A percentile compares a stretch with the other conserved stretches of the same genome.
phyloP scores from a whole-genome alignment of 2,329 filamentous ascomycete species.

The Epichloe brachyelytri region DNA sequence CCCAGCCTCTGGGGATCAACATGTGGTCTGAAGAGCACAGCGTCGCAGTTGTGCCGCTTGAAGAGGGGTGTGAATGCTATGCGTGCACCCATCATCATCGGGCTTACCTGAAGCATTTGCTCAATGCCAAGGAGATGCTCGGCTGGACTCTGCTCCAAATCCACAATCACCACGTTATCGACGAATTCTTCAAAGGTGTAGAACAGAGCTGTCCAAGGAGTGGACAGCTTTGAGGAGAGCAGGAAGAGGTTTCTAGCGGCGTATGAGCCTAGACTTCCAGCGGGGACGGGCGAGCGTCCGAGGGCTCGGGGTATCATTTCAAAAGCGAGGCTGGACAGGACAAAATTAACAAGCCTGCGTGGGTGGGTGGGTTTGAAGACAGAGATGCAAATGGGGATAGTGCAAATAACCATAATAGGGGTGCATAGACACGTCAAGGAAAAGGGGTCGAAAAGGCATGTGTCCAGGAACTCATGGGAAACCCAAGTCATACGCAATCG shows the following conservation, averaged over 20 bases:
- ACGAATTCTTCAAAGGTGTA: conserved; percentile 59
- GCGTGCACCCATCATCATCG: conserved; percentile 72
- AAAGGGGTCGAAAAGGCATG: too few relatives aligned
- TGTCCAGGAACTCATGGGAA: too few relatives aligned
- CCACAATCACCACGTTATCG: conserved; percentile 70
- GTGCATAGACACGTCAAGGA: not conserved
- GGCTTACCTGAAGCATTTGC: conserved; percentile 77
- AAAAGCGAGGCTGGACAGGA: conserved; percentile 54
- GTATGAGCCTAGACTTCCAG: conserved; percentile 62
- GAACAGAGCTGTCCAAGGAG: conserved; percentile 46
- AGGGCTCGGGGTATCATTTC: conserved; percentile 68
- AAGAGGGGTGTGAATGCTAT: conserved; percentile 60
- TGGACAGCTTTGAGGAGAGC: conserved; percentile 44
- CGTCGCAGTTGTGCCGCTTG: conserved; percentile 49
- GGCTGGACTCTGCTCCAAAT: conserved; percentile 87
- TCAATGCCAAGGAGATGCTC: conserved; percentile 89
- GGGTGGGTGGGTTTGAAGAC: conserved; percentile 29
- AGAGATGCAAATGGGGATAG: not conserved
- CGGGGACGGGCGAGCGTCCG: conserved; percentile 64
- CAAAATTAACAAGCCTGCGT: conserved; percentile 56
- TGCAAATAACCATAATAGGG: not conserved
- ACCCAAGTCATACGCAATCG: too few relatives aligned
- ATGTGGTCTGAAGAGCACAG: conserved; percentile 58
- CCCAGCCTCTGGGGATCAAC: conserved; percentile 54
- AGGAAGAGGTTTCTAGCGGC: conserved; percentile 27